These are phyloP conservation scores for Orbilia oligospora DNA, from an alignment of 2,329 filamentous ascomycete species.

Conservation along the genomic window DNA sequence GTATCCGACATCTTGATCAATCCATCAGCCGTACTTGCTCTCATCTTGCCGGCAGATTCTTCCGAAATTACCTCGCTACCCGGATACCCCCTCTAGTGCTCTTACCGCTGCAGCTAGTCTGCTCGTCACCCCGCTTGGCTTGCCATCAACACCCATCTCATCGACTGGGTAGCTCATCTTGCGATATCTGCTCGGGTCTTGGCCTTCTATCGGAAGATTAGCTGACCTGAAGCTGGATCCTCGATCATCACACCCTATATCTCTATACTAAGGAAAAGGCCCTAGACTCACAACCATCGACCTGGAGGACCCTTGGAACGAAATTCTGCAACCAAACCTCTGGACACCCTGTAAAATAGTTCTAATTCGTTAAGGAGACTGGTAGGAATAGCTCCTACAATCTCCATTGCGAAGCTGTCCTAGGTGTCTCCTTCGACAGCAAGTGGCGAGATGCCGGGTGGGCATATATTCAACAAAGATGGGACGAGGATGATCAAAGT, in stretches of 20 bases:
- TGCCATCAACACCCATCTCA: conserved; percentile 28
- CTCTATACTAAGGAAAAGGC: not conserved
- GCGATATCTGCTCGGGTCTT: conserved; percentile 37
- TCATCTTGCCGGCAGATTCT: conserved; percentile 49
- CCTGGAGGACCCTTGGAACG: conserved; percentile 26
- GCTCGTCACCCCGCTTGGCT: conserved; percentile 44
- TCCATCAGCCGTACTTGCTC: conserved; percentile 23
- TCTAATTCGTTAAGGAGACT: conserved; percentile 37
- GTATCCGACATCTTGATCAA: conserved; percentile 20
- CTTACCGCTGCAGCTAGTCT: conserved; percentile 28
- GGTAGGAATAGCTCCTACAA: conserved; percentile 41
- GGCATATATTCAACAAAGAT: conserved; percentile 64
- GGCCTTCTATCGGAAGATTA: conserved; percentile 32
- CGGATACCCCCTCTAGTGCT: conserved; percentile 45
- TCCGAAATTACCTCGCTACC: conserved; percentile 60
- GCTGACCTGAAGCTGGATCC: conserved; percentile 26
- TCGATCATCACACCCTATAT: conserved; percentile 25
- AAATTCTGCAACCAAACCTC: conserved; percentile 42
- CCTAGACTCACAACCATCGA: conserved; percentile 37
- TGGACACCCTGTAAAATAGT: conserved; percentile 7
- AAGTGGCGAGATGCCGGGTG: conserved; percentile 61
- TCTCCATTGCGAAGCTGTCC: conserved; percentile 37
- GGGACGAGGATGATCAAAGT: conserved; percentile 65
- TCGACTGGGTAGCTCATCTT: conserved; percentile 29
- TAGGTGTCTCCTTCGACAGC: conserved; percentile 42